Conservation (phyloP, 306 rosid genomes). For the Canavalia gladiata region DNA sequence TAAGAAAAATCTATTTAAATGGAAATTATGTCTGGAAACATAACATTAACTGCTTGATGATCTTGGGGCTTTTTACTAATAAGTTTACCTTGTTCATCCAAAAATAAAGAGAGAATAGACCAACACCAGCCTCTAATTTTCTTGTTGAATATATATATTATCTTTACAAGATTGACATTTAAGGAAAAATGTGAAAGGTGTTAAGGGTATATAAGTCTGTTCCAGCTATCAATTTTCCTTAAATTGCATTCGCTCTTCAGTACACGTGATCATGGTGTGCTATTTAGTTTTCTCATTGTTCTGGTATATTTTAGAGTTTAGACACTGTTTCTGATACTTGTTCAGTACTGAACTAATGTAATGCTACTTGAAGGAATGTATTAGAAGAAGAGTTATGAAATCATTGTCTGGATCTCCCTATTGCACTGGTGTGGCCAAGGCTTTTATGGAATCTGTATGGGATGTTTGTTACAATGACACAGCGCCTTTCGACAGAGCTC, state of each 20-base stretch:
- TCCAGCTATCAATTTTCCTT: neutral
- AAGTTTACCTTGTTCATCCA: neutral
- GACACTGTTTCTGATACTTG: conserved; percentile 33
- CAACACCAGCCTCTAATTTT: neutral
- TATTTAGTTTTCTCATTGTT: neutral
- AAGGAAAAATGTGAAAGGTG: neutral
- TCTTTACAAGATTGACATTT: conserved; percentile 12
- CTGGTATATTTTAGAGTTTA: neutral
- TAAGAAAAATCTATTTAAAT: neutral
- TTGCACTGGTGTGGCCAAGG: conserved; percentile 75
- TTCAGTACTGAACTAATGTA: conserved; percentile 31
- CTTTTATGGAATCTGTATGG: conserved; percentile 95
- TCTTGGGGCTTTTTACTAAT: neutral
- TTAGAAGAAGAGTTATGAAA: conserved; percentile 84
- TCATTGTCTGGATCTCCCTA: conserved; percentile 68
- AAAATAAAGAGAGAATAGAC: neutral
- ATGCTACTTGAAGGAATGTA: conserved; percentile 75
- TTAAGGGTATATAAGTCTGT: neutral
- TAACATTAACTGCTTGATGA: neutral
- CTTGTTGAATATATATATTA: neutral
- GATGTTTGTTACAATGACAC: conserved; percentile 90
- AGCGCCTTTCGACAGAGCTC: conserved; percentile 82
- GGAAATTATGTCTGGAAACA: neutral
- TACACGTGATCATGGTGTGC: neutral
- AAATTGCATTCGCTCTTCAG: neutral